Base-by-base conservation (phyloP, 2,329 filamentous ascomycete genomes). In the Hypoxylon sp. region DNA sequence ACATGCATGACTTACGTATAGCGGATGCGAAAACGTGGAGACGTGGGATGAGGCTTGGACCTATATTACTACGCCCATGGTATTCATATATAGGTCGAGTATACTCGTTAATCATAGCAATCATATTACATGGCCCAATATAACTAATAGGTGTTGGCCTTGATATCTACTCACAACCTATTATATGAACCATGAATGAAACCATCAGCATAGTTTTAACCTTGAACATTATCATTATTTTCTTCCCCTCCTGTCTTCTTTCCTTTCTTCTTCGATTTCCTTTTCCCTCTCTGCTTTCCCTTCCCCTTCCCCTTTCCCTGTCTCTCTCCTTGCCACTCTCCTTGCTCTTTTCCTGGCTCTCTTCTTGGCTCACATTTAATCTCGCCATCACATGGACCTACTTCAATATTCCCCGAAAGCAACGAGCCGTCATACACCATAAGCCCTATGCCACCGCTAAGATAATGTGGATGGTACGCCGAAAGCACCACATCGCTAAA, bases 381-480 rank as follows among this genome's bases (percentile, higher is more conserved):
- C 10, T 25, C 14, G 7, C 7, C 11, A 9, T 1, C 2, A 3
- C 36, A 41, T 1, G 38, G 21, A 17, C 25, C 49, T 14, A 51
- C 30, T 11, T 51, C 25, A 13, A 51, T 51, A 34, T 11, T 21
- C 28, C 28, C 48, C 28, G 25, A 32, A 36, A 36, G 32, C 32
- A 38, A 32, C 10, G 30, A 52, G 10, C 30, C 32, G 6, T 30
- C 21, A 34, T 60, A 64, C 0, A 68, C 69, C 6, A 76, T 43
- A 1, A 75, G 49, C 1, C 71, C 75, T 2, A 75, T 51, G 0
- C 74, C 75, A 1, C 75, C 75, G 5, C 66, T 62, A 5, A 11
- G 14, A 28, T 69, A 75, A 25, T 73, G 60, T 2, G 25, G 10
- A 43, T 76, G 74, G 1, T 38, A 25, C 2, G 63, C 70, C n/a